Evolutionary conservation across 169 alveolate species (phyloP), one percentile per base, ranked within the genome.

Genomic region (Eimeria maxima): DNA sequence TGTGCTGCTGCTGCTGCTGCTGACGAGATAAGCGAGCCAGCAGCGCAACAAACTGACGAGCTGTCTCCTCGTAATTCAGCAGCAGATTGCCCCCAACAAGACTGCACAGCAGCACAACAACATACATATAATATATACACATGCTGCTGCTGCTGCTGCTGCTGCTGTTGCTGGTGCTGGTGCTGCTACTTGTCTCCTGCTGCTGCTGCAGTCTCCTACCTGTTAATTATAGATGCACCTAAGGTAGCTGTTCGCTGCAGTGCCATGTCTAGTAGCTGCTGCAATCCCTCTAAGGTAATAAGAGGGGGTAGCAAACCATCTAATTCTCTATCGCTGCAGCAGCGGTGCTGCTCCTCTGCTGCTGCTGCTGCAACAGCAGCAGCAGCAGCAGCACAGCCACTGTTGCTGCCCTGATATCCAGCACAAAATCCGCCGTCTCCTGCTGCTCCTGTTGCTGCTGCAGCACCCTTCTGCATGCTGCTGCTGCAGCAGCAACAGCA

Each of bases 401-500:
- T 33, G 20, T 20, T 74, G 53, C 42, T 74, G 4, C 38, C 86
- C 14, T 22, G 78, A 10, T 10, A 8, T 10, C 4, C 33, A 6
- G 18, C 57, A 22, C 20, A 74, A 33, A 45, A 74, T 24, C 63
- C 42, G 33, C 14, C 63, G 3, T n/a, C 55, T 13, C 11, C 89
- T 45, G 65, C 90, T 24, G 90, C 45, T 5, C 44, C 93, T 2
- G 78, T 63, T 55, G 80, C 80, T 47, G 93, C 57, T 11, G 92
- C 55, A n/a, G 93, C 22, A 3, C 38, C 42, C 7, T 29, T 29
- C 60, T 29, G 29, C 27, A 27, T 27, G 93, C 80, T 84, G 93
- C 78, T 84, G 80, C 93, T 84, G 93, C 93, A 84, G 76, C 74
- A 84, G 78, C 93, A 84, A 60, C 78, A 84, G 78, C 93, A 84